These are phyloP conservation scores for Vanrija pseudolonga DNA, from an alignment of 1,284 basidiomycete species.

Conservation along the genomic window DNA sequence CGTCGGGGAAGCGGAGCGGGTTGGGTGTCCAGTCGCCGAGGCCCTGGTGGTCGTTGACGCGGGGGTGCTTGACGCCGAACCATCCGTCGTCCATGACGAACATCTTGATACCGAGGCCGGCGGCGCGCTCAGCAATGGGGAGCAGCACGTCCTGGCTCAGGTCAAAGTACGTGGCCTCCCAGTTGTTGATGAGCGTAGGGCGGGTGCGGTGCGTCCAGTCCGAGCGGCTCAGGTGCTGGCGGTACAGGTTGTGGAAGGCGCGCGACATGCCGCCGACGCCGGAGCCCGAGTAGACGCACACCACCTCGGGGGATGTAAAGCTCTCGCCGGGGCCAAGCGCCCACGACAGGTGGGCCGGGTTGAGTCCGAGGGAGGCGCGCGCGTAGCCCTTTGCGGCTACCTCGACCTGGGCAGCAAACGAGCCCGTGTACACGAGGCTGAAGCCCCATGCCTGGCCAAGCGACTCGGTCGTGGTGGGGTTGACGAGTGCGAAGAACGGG, in stretches of 20 bases:
- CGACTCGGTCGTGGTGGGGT: conserved; percentile 21
- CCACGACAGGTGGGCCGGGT: conserved; percentile 33
- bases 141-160: conserved; percentile 23
- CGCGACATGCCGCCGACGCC: conserved; percentile 32
- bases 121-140: conserved; percentile 22
- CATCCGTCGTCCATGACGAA: conserved; percentile 44
- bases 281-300: conserved; percentile 19
- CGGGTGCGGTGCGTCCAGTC: conserved; percentile 16
- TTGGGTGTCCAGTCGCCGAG: conserved; percentile 38
- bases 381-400: conserved; percentile 10
- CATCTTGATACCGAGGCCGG: conserved; percentile 27
- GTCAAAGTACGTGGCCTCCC: conserved; percentile 40
- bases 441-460: conserved; percentile 25
- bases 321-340: conserved; percentile 17
- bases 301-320: conserved; percentile 33
- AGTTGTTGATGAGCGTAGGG: conserved; percentile 34
- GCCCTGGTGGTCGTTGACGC: conserved; percentile 22
- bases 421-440: conserved; percentile 31
- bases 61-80: conserved; percentile 35
- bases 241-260: conserved; percentile 25
- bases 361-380: conserved; percentile 26
- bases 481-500: conserved; percentile 29
- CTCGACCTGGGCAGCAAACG: conserved; percentile 25
- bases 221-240: conserved; percentile 22
- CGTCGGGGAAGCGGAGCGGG: conserved; percentile 26